phyloP scores from a whole-genome alignment of 176 grass and related monocot species.

The Saccharum officinarum region DNA sequence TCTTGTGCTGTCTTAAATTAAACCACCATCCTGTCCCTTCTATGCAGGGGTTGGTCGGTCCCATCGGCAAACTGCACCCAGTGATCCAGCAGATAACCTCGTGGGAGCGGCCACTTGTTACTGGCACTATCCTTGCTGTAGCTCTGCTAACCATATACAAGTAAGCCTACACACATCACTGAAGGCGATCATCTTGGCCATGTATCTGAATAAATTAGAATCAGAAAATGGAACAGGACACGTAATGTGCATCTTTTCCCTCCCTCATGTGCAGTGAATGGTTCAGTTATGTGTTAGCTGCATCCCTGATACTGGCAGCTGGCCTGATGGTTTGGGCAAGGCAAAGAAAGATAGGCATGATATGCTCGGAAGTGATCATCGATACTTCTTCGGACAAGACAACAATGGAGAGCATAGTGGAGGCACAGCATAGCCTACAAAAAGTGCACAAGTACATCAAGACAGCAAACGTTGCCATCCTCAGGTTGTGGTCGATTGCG shows the following conservation, averaged over 20 bases:
- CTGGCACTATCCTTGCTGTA: constrained; percentile 31
- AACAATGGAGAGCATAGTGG: constrained; percentile 77
- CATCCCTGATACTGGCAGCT: constrained; percentile 22
- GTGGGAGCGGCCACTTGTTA: constrained; percentile 59
- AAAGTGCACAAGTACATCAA: constrained; percentile 61
- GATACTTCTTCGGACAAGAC: constrained; percentile 74
- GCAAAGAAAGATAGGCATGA: constrained; percentile 32
- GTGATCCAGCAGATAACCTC: constrained; percentile 54
- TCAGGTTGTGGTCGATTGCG: constrained; percentile 68
- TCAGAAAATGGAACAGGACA: neutral
- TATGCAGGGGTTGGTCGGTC: constrained; percentile 64
- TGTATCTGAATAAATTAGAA: neutral
- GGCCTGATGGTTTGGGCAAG: constrained; percentile 67
- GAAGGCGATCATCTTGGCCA: neutral
- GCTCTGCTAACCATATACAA: constrained; percentile 70
- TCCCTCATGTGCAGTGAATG: constrained; percentile 54
- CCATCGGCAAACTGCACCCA: constrained; percentile 45
- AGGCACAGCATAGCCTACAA: constrained; percentile 66
- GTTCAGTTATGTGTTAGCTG: constrained; percentile 47
- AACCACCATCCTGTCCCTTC: neutral
- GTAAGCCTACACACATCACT: constrained; percentile 33
- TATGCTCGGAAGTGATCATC: constrained; percentile 59
- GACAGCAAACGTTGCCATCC: constrained; percentile 53
- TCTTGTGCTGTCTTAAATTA: neutral
- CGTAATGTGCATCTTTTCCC: neutral